phyloP scores from a whole-genome alignment of 306 rosid genomes.

The Argentina anserina region DNA sequence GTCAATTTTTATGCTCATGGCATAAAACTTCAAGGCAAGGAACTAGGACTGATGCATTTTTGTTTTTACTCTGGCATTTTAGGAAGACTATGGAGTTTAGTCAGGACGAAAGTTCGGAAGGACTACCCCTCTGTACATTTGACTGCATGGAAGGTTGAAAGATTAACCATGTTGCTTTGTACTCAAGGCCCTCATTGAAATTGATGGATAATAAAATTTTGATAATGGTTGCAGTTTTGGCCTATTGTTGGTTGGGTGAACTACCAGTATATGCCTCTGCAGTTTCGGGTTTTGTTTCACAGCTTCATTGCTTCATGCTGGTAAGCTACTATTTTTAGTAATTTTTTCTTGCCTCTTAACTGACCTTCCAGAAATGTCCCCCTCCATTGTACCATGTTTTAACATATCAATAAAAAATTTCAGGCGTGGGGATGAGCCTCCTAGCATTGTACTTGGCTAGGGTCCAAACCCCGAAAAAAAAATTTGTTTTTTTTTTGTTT shows the following conservation, averaged over 20 bases:
- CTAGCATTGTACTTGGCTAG: no score
- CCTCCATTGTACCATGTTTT: no score
- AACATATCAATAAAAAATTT: no score
- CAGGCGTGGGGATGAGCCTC: no score
- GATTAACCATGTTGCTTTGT: constrained; percentile 4
- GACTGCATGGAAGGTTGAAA: constrained; percentile 84
- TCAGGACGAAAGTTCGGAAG: constrained; percentile 49
- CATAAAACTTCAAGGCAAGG: background rate
- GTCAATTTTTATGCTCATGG: background rate
- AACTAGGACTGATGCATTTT: background rate
- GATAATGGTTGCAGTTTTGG: constrained; percentile 65
- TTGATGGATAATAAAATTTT: constrained; percentile 15
- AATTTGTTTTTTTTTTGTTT: no score
- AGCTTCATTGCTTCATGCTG: constrained; percentile 74
- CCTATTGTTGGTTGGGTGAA: constrained; percentile 91
- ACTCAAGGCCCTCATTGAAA: background rate
- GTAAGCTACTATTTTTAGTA: constrained; percentile 34
- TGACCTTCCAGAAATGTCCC: background rate
- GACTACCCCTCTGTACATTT: constrained; percentile 79
- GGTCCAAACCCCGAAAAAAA: no score
- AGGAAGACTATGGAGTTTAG: constrained; percentile 78
- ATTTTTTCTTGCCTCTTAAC: background rate
- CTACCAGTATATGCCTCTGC: constrained; percentile 87
- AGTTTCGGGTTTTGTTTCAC: constrained; percentile 80
- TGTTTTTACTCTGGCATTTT: constrained; percentile 21